Evolutionary conservation across 345 rosid genomes (phyloP).

Genomic region (Erodium maritimum): DNA sequence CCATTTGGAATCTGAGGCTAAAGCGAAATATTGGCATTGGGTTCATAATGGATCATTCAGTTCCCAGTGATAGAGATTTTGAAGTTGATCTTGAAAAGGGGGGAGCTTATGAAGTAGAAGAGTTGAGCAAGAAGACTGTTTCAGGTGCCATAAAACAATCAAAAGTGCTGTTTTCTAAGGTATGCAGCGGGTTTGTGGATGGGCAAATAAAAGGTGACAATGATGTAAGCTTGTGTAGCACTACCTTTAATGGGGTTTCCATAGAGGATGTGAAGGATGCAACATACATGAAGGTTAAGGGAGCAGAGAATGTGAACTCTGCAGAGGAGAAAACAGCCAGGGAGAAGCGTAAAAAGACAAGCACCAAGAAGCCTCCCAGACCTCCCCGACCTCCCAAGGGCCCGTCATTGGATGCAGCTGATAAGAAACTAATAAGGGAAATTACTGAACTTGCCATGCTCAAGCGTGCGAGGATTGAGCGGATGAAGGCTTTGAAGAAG

Average conservation of each 20-base stretch:
- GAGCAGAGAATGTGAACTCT: conserved; percentile 5
- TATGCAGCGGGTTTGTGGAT: conserved; percentile 16
- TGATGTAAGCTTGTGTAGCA: conserved; percentile 12
- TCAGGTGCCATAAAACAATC: conserved; percentile 17
- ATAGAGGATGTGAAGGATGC: conserved; percentile 14
- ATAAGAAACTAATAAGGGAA: conserved; percentile 70
- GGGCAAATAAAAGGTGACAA: conserved; percentile 20
- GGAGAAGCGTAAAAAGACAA: conserved; percentile 40
- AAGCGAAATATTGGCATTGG: conserved; percentile 5
- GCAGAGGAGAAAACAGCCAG: conserved; percentile 27
- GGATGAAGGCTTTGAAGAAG: conserved; percentile 79
- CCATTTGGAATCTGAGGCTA: too few relatives aligned
- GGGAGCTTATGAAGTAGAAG: conserved; percentile 18
- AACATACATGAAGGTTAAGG: conserved; percentile 23
- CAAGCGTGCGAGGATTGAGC: conserved; percentile 78
- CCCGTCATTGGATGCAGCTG: conserved; percentile 73
- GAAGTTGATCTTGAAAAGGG: conserved; percentile 73
- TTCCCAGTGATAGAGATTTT: conserved; percentile 22
- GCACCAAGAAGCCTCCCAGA: conserved; percentile 47
- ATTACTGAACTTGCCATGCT: conserved; percentile 68
- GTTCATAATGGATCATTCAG: conserved; percentile 23
- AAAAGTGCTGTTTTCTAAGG: conserved; percentile 11
- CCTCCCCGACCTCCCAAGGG: conserved; percentile 94
- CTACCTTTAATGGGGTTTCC: conserved; percentile 9
- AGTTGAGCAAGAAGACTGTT: conserved; percentile 18